Evolutionary conservation across 768 basidiomycete species (phyloP).

Genomic region (Hypholoma fasciculare): DNA sequence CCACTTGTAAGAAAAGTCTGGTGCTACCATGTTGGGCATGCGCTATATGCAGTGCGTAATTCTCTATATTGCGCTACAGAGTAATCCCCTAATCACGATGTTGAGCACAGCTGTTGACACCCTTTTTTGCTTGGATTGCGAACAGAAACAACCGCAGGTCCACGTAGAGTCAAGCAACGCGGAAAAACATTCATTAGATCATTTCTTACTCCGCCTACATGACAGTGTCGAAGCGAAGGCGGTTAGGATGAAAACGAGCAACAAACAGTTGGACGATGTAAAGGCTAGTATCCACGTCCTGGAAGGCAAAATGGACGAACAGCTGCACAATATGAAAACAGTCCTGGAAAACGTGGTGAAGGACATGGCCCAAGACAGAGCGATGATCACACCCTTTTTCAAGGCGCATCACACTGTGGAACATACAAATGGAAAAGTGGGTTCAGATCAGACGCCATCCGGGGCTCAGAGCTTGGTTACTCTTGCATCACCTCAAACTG

Average conservation of each 20-base stretch:
- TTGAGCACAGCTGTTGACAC: not conserved
- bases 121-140: not conserved
- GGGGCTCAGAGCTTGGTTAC: not conserved
- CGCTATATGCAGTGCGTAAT: not conserved
- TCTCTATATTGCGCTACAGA: not conserved
- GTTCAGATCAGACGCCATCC: not conserved
- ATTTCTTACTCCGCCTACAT: not conserved
- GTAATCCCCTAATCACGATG: not conserved
- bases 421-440: no score
- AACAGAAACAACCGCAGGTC: not conserved
- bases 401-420: not conserved
- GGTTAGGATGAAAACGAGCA: not conserved
- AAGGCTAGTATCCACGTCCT: not conserved
- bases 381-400: not conserved
- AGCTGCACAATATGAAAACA: not conserved
- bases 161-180: slow-evolving; percentile 1
- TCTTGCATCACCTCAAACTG: not conserved
- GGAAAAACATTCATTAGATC: not conserved
- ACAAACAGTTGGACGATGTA: not conserved
- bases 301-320: not conserved
- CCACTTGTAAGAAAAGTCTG: not conserved
- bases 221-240: slow-evolving; percentile 3
- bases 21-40: not conserved
- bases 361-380: not conserved
- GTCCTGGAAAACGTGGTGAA: not conserved